Conservation (phyloP, 768 basidiomycete genomes). For the Nidula microcarpa region DNA sequence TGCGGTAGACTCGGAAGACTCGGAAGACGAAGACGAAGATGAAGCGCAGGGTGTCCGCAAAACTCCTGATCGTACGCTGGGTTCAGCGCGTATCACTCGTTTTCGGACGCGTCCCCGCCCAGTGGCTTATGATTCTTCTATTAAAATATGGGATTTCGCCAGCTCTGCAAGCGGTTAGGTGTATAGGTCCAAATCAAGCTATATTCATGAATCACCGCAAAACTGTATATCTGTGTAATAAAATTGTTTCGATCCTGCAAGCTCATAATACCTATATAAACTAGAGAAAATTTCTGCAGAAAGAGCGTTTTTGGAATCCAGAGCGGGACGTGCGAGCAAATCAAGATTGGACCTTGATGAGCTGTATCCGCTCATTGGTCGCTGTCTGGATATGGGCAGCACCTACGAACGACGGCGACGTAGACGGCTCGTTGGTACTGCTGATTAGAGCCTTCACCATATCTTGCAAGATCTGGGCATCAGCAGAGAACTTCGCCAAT, state of each 20-base stretch:
- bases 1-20: conserved; percentile 19
- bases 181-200: too few species aligned
- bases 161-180: not conserved
- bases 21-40: conserved; percentile 16
- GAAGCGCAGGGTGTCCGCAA: not conserved
- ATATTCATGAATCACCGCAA: too few species aligned
- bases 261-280: too few species aligned
- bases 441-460: conserved; percentile 4
- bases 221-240: not conserved
- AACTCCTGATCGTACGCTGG: not conserved
- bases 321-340: too few species aligned
- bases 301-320: too few species aligned
- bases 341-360: too few species aligned
- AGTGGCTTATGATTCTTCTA: conserved; percentile 25
- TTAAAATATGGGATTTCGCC: conserved; percentile 27
- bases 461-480: conserved; percentile 24
- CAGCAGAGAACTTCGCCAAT: conserved; percentile 27
- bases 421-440: not conserved
- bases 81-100: conserved; percentile 1
- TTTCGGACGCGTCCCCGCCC: conserved; percentile 15
- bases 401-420: not conserved
- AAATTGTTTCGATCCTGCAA: too few species aligned
- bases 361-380: too few species aligned
- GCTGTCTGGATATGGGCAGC: not conserved
- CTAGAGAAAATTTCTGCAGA: too few species aligned